These are phyloP conservation scores for Teratosphaeria viscida DNA, from an alignment of 2,329 filamentous ascomycete species.

Conservation along the genomic window DNA sequence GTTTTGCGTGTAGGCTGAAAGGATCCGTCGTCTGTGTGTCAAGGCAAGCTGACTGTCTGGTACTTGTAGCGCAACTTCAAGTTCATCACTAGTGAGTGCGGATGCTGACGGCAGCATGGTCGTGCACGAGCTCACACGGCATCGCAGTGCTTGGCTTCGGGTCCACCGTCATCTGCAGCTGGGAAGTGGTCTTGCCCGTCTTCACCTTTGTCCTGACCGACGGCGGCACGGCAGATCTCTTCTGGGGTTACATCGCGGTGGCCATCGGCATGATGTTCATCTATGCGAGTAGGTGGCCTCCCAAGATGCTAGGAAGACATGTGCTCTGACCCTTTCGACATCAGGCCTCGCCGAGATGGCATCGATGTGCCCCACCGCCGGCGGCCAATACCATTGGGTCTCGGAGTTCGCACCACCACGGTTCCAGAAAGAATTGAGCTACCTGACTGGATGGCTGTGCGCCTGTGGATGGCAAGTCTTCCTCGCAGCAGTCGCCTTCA, in stretches of 20 bases:
- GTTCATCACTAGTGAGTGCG: background rate
- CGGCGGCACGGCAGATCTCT: constrained; percentile 13
- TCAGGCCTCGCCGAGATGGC: constrained; percentile 3
- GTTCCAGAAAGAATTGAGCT: background rate
- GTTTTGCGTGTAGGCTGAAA: background rate
- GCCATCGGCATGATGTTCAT: constrained; percentile 8
- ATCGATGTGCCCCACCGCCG: constrained; percentile 1
- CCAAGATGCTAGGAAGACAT: background rate
- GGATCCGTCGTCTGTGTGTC: background rate
- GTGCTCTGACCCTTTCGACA: background rate
- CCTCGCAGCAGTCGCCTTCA: constrained; percentile 10
- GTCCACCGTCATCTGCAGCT: constrained; percentile 20
- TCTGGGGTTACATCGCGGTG: constrained; percentile 14
- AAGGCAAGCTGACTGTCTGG: background rate
- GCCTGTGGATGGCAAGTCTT: constrained; percentile 1
- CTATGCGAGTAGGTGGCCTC: constrained; percentile 5
- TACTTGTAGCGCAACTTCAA: background rate
- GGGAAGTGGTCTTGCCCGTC: constrained; percentile 10
- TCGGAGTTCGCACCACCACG: background rate
- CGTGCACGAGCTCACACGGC: background rate
- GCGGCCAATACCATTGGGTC: background rate
- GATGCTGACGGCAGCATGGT: background rate
- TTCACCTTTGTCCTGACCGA: constrained; percentile 11
- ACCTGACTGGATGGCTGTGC: background rate
- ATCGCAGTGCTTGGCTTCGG: constrained; percentile 20